Evolutionary conservation across 192 early-diverging fungal genomes (phyloP).

Genomic region (Linnemannia exigua): DNA sequence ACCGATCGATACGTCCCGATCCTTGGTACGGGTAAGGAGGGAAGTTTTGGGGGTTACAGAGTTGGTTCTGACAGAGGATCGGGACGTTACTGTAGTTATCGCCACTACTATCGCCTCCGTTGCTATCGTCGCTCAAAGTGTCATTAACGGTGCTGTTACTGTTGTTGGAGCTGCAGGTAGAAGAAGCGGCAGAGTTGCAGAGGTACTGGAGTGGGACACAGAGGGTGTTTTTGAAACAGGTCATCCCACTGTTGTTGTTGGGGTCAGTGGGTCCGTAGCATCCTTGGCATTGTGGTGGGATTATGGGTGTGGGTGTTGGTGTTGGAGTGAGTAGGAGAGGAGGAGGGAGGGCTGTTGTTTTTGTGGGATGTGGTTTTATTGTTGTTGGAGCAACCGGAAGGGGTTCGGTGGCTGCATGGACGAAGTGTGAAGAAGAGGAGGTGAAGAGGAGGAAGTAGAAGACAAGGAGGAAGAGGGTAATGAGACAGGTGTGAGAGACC

Average conservation of each 20-base stretch:
- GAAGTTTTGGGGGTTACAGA: constrained; percentile 17
- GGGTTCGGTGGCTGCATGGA: neutral
- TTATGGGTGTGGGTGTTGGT: constrained; percentile 26
- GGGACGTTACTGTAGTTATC: constrained; percentile 16
- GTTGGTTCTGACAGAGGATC: constrained; percentile 26
- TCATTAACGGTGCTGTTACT: neutral
- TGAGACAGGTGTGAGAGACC: neutral
- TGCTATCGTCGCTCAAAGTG: neutral
- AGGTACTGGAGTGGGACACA: constrained; percentile 28
- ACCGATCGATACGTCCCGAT: neutral
- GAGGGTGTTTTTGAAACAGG: constrained; percentile 42
- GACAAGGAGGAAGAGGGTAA: neutral
- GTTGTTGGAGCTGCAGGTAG: neutral
- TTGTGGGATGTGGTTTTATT: neutral
- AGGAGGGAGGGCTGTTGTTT: neutral
- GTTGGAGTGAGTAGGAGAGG: neutral
- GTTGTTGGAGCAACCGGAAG: too few relatives aligned
- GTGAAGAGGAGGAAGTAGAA: neutral
- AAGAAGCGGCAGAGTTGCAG: constrained; percentile 3
- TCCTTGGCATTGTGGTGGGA: constrained; percentile 30
- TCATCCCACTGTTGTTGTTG: constrained; percentile 19
- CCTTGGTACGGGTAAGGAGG: constrained; percentile 16
- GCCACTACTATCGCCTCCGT: neutral
- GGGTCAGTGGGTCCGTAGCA: constrained; percentile 10
- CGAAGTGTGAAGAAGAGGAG: neutral